Base-by-base conservation (phyloP, 2,329 filamentous ascomycete species). In the Pleomassaria siparia region DNA sequence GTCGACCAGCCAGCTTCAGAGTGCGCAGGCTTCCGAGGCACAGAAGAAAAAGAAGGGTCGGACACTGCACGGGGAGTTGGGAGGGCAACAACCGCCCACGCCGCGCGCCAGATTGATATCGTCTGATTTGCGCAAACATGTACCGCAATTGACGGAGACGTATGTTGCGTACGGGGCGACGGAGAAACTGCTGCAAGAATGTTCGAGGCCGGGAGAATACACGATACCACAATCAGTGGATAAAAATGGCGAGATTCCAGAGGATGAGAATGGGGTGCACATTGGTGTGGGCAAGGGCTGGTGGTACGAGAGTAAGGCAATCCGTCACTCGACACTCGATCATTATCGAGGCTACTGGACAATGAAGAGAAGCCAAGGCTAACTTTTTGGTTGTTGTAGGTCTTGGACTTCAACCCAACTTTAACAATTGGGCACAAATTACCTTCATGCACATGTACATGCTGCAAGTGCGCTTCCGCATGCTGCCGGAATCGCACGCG, bases 401-500 rank as follows among this genome's bases (percentile, higher is more conserved):
- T 43, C 83, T 96, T 54, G 82, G 82, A 21, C 82, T 99, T 15
- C 79, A 82, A 25, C 89, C 91, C 1, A 97, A 91, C 0, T 99
- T 99, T 72, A 91, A 86, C 67, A 92, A 89, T 47, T 99, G 94
- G 94, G 89, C 91, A 16, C 91, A 97, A 72, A 86, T 97, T 36
- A 94, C 91, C 28, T 95, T 96, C 80, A 81, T 99, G 49, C 92
- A 99, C 77, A 88, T 99, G 81, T 97, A 96, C 77, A 81, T 96
- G 49, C 74, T 97, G 50, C 88, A 89, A 46, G 87, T 89, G 39
- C 87, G 91, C 47, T 77, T 96, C 60, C 88, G 94, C 55, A 86
- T 85, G 70, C 83, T 96, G 59, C 85, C 89, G 18, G 76, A 79
- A 44, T 81, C 86, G 18, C 78, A 82, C 57, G 85, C 88, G 58